A percentile compares a stretch with the other conserved stretches of the same genome.
Evolutionary conservation across 805 yeast genomes (phyloP).

Genomic region (Lipomyces chichibuensis): DNA sequence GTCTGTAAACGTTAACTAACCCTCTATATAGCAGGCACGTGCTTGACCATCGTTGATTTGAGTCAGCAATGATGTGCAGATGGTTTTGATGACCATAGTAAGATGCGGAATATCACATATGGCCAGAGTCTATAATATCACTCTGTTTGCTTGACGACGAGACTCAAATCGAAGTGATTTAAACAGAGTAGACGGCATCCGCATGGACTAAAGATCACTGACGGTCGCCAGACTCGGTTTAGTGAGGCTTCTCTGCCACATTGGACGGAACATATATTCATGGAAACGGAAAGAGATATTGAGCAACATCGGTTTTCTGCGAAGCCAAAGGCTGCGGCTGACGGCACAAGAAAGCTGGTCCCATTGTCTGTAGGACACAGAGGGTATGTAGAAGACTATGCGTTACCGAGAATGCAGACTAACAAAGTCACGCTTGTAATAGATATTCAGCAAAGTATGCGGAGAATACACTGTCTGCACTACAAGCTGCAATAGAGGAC

Average conservation of each 20-base stretch:
- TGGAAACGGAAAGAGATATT: neutral
- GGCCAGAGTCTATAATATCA: too few relatives aligned
- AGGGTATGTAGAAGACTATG: constrained; percentile 21
- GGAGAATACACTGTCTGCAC: constrained; percentile 46
- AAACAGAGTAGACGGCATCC: too few relatives aligned
- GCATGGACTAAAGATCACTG: too few relatives aligned
- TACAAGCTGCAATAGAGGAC: constrained; percentile 53
- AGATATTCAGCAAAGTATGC: constrained; percentile 37
- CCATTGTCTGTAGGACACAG: constrained; percentile 32
- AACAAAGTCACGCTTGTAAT: neutral
- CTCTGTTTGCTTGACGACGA: too few relatives aligned
- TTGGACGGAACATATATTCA: neutral
- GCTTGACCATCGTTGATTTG: too few relatives aligned
- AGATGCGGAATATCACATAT: too few relatives aligned
- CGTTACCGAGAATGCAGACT: neutral
- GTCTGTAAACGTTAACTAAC: too few relatives aligned
- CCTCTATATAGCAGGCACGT: too few relatives aligned
- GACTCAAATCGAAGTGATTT: too few relatives aligned
- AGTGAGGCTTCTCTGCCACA: neutral
- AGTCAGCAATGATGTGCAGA: too few relatives aligned
- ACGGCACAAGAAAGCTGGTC: neutral
- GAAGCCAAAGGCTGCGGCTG: neutral
- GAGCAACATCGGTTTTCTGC: neutral
- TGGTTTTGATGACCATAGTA: too few relatives aligned
- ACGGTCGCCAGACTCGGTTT: too few relatives aligned